These are phyloP conservation scores for Tieghemostelium lacteum DNA, from an alignment of 78 protist species.

Conservation along the genomic window DNA sequence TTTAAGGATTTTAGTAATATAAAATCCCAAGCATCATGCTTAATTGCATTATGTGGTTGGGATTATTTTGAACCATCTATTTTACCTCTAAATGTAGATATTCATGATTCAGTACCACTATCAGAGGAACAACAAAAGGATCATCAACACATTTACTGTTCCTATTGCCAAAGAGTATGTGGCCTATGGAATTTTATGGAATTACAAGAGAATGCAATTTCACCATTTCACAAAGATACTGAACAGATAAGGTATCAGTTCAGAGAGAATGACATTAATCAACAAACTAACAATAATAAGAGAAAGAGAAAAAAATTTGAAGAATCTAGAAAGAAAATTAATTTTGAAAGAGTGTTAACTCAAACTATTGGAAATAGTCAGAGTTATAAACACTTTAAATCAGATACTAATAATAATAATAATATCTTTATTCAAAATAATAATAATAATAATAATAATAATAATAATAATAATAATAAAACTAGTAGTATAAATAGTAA, in stretches of 20 bases:
- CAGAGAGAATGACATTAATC: neutral
- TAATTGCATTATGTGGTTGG: conserved; percentile 74
- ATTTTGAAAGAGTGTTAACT: conserved; percentile 17
- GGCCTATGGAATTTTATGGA: conserved; percentile 55
- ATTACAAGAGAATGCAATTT: neutral
- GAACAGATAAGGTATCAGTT: too few species aligned
- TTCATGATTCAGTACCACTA: too few species aligned
- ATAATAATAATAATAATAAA: neutral
- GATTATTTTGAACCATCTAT: too few species aligned
- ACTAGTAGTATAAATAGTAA: neutral
- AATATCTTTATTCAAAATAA: neutral
- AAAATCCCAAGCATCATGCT: conserved; percentile 26
- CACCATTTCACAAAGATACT: conserved; percentile 25
- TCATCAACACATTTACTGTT: conserved; percentile 27
- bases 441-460: neutral
- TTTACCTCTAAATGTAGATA: neutral
- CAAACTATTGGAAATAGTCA: neutral
- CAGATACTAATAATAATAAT: neutral
- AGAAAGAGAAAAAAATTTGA: conserved; percentile 33
- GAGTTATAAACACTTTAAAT: too few species aligned
- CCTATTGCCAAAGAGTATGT: conserved; percentile 72
- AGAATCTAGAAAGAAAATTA: conserved; percentile 17
- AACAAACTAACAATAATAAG: neutral
- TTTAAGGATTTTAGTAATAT: neutral
- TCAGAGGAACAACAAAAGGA: neutral